A percentile compares a stretch with the other conserved stretches of the same genome.
phyloP scores from a whole-genome alignment of 1,284 basidiomycete genomes.

The Caloboletus inedulis region DNA sequence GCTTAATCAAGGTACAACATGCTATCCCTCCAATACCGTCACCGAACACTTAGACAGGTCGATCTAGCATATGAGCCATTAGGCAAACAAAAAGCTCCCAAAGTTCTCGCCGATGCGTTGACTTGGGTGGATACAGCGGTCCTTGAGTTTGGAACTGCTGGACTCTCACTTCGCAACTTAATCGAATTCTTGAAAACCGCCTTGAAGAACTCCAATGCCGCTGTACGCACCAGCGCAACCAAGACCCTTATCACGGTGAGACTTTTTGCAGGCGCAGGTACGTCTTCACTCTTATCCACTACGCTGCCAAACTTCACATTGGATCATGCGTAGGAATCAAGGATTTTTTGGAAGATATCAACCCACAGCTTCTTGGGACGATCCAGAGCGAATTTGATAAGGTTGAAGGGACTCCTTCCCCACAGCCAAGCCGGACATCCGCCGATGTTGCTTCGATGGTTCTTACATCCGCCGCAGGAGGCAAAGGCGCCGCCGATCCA shows the following conservation, averaged over 20 bases:
- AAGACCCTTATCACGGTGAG: conserved; percentile 90
- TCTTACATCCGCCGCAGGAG: conserved; percentile 37
- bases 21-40: conserved; percentile 1
- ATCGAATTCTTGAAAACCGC: conserved; percentile 90
- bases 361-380: conserved; percentile 89
- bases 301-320: conserved; percentile 1
- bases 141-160: conserved; percentile 90
- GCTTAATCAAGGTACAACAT: conserved; percentile 75
- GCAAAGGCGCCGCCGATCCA: conserved; percentile 54
- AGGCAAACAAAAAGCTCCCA: conserved; percentile 94
- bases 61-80: conserved; percentile 83
- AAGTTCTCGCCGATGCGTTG: conserved; percentile 91
- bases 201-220: conserved; percentile 91
- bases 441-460: conserved; percentile 65
- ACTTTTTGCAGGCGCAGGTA: conserved; percentile 87
- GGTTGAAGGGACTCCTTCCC: conserved; percentile 75
- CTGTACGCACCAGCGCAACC: conserved; percentile 93
- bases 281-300: conserved; percentile 29
- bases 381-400: conserved; percentile 95
- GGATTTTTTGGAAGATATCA: conserved; percentile 91
- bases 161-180: conserved; percentile 78
- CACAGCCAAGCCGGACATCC: conserved; percentile 77
- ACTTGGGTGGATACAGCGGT: conserved; percentile 88
- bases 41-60: conserved; percentile 16
- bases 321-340: conserved; percentile 65